These are phyloP conservation scores for Fusarium anguioides DNA, from an alignment of 2,329 filamentous ascomycete species.

Conservation along the genomic window DNA sequence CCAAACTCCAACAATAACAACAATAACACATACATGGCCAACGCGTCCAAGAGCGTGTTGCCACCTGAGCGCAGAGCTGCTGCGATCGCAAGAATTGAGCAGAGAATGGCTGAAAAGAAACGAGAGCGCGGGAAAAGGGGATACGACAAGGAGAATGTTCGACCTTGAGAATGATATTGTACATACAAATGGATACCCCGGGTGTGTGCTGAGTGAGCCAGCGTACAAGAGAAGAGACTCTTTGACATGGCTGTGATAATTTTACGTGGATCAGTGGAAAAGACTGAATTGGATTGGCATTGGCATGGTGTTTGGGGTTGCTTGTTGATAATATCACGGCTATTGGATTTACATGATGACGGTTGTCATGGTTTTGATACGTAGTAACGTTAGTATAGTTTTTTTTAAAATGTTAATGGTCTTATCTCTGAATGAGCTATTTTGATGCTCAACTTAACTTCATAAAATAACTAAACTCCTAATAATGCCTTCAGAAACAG, in stretches of 20 bases:
- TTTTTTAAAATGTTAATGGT: slow-evolving; percentile 13
- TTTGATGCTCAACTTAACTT: slow-evolving; percentile 22
- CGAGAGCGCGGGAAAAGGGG: slow-evolving; percentile 49
- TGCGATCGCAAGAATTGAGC: slow-evolving; percentile 65
- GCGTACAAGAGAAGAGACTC: slow-evolving; percentile 11
- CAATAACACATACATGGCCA: slow-evolving; percentile 49
- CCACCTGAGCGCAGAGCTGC: slow-evolving; percentile 64
- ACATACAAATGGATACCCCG: slow-evolving; percentile 11
- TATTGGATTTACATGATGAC: slow-evolving; percentile 39
- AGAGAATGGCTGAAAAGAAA: slow-evolving; percentile 64
- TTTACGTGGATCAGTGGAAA: slow-evolving; percentile 7
- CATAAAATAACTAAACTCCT: slow-evolving; percentile 11
- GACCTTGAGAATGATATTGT: slow-evolving; percentile 46
- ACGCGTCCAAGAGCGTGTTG: slow-evolving; percentile 57
- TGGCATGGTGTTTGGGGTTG: slow-evolving; percentile 42
- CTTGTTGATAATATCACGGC: slow-evolving; percentile 20
- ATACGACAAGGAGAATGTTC: slow-evolving; percentile 64
- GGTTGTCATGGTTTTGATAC: slow-evolving; percentile 35
- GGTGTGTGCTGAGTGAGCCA: slow-evolving; percentile 26
- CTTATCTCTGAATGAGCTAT: slow-evolving; percentile 39
- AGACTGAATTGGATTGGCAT: slow-evolving; percentile 24
- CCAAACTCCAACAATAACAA: slow-evolving; percentile 50
- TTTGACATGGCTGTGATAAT: slow-evolving; percentile 15
- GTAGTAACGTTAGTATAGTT: too few relatives aligned
- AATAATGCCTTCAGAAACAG: slow-evolving; percentile 44